Conservation (phyloP, 2,329 filamentous ascomycete species). For the Diaporthe sp. region DNA sequence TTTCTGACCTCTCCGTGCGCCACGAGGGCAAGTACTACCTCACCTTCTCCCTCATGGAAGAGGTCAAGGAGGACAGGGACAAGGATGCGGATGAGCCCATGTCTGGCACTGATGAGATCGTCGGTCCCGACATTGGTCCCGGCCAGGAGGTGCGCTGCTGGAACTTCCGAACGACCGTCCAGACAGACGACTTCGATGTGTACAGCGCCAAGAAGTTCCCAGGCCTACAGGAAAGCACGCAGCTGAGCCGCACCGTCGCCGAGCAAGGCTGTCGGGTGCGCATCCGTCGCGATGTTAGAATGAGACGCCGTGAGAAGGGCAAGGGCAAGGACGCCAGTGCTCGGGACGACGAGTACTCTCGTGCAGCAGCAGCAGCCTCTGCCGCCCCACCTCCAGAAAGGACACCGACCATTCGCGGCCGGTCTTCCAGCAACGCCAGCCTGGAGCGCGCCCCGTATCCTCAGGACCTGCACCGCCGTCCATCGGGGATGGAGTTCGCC, state of each 20-base stretch:
- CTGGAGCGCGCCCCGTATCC: slow-evolving; percentile 50
- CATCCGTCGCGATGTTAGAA: slow-evolving; percentile 82
- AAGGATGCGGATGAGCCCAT: slow-evolving; percentile 68
- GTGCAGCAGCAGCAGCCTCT: slow-evolving; percentile 21
- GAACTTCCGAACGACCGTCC: slow-evolving; percentile 52
- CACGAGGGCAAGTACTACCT: slow-evolving; percentile 95
- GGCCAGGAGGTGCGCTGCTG: slow-evolving; percentile 35
- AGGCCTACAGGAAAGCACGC: slow-evolving; percentile 89
- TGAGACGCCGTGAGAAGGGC: slow-evolving; percentile 65
- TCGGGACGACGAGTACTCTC: slow-evolving; percentile 50
- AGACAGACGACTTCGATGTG: slow-evolving; percentile 88
- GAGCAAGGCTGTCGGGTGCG: slow-evolving; percentile 97
- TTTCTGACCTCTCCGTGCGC: slow-evolving; percentile 94
- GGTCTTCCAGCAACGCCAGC: slow-evolving; percentile 52
- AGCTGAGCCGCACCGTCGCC: slow-evolving; percentile 89
- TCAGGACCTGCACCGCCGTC: slow-evolving; percentile 49
- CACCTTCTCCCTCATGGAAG: slow-evolving; percentile 93
- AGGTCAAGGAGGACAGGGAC: slow-evolving; percentile 88
- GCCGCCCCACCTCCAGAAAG: slow-evolving; percentile 45
- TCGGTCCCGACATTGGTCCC: slow-evolving; percentile 46
- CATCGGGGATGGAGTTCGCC: slow-evolving; percentile 51
- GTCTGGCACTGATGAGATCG: slow-evolving; percentile 50
- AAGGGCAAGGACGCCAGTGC: slow-evolving; percentile 49
- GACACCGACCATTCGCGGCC: slow-evolving; percentile 50
- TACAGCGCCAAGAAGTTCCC: slow-evolving; percentile 99